These are phyloP conservation scores for Globisporangium viniferum DNA, from an alignment of 352 stramenopile genomes.

Conservation along the genomic window DNA sequence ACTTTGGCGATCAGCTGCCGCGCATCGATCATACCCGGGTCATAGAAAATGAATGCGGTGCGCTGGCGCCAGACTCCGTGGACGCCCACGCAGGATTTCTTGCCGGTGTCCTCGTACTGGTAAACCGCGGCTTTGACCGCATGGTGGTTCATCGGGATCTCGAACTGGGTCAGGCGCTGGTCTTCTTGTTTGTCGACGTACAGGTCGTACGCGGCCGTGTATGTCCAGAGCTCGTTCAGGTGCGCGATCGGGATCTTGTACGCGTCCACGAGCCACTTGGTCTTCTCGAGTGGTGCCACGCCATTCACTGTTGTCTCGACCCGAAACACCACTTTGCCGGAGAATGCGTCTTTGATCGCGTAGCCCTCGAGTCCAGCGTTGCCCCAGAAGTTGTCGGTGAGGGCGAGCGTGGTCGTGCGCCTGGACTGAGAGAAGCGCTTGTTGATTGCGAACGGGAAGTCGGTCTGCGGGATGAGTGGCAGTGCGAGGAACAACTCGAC, in stretches of 20 bases:
- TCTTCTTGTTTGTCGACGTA: slow-evolving; percentile 31
- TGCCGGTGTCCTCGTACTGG: slow-evolving; percentile 25
- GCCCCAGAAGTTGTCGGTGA: slow-evolving; percentile 37
- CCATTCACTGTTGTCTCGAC: slow-evolving; percentile 27
- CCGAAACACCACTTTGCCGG: slow-evolving; percentile 27
- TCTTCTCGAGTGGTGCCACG: slow-evolving; percentile 18
- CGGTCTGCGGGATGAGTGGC: slow-evolving; percentile 31
- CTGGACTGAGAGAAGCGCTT: slow-evolving; percentile 34
- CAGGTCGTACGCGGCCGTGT: slow-evolving; percentile 27
- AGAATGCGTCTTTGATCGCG: slow-evolving; percentile 27
- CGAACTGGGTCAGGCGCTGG: slow-evolving; percentile 22
- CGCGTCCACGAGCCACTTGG: slow-evolving; percentile 41
- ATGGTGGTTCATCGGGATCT: slow-evolving; percentile 26
- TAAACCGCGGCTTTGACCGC: slow-evolving; percentile 25
- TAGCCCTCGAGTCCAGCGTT: slow-evolving; percentile 19
- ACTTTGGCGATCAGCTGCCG: slow-evolving; percentile 18
- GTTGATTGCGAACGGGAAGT: slow-evolving; percentile 41
- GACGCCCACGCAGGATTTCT: slow-evolving; percentile 16
- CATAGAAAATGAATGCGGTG: slow-evolving; percentile 23
- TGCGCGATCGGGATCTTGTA: slow-evolving; percentile 38
- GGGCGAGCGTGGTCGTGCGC: slow-evolving; percentile 30
- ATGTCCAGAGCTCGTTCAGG: slow-evolving; percentile 15
- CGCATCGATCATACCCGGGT: slow-evolving; percentile 17
- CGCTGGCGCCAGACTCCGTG: slow-evolving; percentile 26
- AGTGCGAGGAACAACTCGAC: no score